Evolutionary conservation across 768 basidiomycete genomes (phyloP), one percentile per base, ranked within the genome.

Genomic region (Goffeauzyma gilvescens): DNA sequence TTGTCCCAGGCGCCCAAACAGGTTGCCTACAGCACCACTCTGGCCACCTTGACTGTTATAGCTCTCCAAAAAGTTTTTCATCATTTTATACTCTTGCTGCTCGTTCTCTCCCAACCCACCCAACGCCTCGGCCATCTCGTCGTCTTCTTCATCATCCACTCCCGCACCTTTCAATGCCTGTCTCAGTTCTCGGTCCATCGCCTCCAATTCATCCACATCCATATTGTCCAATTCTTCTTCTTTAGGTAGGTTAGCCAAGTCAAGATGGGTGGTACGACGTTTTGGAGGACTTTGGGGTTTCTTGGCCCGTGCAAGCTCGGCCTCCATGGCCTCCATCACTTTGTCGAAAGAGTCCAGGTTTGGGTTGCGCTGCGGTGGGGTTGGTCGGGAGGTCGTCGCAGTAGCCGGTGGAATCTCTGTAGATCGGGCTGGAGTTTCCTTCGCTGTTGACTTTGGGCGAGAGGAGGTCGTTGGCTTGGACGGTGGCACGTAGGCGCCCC

Each of bases 61-160:
- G 63, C 86, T 90, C 67, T 93, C 86, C 62, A 96, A 64, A 63
- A 98, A 87, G 62, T 93, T 90, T 66, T 85, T 90, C 68, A 96
- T 90, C 55, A 96, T 66, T 52, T 77, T 77, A 63, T 89, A 93
- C 60, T 98, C 85, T 56, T 50, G 47, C 44, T 55, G 52, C 15
- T 50, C 59, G 2, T 60, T 61, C 0, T 51, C 58, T 14, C 51
- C 47, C 22, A 63, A 23, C 4, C 41, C 48, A 12, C 40, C 31
- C 25, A 49, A 45, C 8, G 52, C 56, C 15, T 42, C 50, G 13
- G 46, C 38, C 74, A 38, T 45, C 31, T 45, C 44, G 7, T 39
- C 44, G 32, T 45, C 44, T 27, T 69, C 64, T 6, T 69, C 73
- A 54, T 55, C 69, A 32, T 52, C 72, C 56, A 55, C 60, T 1